Evolutionary conservation across 371 early-diverging fungal genomes (phyloP), one percentile per base, ranked within the genome.

Genomic region (Mortierella sp.): DNA sequence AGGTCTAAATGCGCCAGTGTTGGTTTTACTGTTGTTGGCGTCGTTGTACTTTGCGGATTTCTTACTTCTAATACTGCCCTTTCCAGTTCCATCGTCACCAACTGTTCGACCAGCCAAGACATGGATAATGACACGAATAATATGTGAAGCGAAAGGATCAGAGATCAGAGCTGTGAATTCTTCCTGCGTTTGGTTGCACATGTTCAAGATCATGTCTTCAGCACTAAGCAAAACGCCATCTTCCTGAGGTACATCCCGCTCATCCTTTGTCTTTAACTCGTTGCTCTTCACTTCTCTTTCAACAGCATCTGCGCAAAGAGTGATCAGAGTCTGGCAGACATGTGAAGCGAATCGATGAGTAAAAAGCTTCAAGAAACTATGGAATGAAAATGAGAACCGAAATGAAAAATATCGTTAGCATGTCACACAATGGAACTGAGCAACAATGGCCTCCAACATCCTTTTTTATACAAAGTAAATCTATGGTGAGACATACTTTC

Each of bases 291-390:
- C 88, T 73, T 95, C 95, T 34, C 91, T 84, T 61, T 95, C 93
- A 10, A 95, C 87, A 15, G 91, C 87, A 61, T 91, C 90, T 0
- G 93, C 91, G n/a, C 90, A 88, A 8, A 94, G 77, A 0, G 89
- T 86, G 60, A 95, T 75, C 12, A 95, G 70, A 3, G 95, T 93
- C 80, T 96, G 96, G 59, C 89, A 87, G 2, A 95, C 95, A 60
- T 96, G 96, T 3, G 95, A 95, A 6, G 93, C 95, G 67, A 93
- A 95, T 57, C 93, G 91, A 81, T 96, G 94, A 6, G 91, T 87
- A 53, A 94, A 93, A 51, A 95, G 84, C 66, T 89, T 88, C 26
- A 90, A 75, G 35, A 87, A 88, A 58, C 89, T 91, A 60, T 42
- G 28, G 17, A n/a, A 26, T 0, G 29, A 53, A 58, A 40, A 37